Evolutionary conservation across 2,329 filamentous ascomycete genomes (phyloP), one percentile per base, ranked within the genome.

Genomic region (Ophiostoma tasmaniense): DNA sequence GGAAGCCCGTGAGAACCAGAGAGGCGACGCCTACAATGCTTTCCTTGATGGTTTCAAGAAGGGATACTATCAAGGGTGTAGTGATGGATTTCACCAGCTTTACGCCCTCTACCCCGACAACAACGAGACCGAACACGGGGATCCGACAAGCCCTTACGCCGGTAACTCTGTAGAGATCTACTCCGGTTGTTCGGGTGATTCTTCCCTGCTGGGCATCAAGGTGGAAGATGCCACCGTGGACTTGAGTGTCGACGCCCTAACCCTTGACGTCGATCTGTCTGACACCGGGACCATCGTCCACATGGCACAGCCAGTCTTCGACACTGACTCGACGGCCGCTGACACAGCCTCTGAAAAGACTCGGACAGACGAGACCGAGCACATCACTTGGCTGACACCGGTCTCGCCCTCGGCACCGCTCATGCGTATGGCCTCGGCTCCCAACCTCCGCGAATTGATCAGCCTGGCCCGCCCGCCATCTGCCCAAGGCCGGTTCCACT

Each of bases 351-450:
- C 66, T 13, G 67, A 66, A 52, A 68, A 22, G 25, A 67, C 59
- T 13, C 3, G 3, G 13, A 39, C 37, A 14, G 13, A 37, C 35
- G 11, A 39, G 11, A 14, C 25, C 11, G 55, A 61, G n/a, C 22
- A 30, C 7, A 37, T 64, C 59, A 64, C 30, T 45, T 37, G 45
- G 22, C 42, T 25, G 17, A 52, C 64, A 1, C 64, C 64, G 11
- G 22, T 65, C 13, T 37, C 35, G 6, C 35, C 64, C 20, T 42
- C 35, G n/a, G 64, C 33, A 45, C 68, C 17, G 65, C 28, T 66
- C 55, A 35, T 52, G 10, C 59, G 61, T 5, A 37, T 33, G 22
- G 70, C 66, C 55, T 74, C 75, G 66, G 64, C 17, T 1, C 30
- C 30, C 11, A 6, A 20, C 28, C 13, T 50, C 8, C 13, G 35